Evolutionary conservation across 2,329 filamentous ascomycete species (phyloP).

Genomic region (Penicillium sp.): DNA sequence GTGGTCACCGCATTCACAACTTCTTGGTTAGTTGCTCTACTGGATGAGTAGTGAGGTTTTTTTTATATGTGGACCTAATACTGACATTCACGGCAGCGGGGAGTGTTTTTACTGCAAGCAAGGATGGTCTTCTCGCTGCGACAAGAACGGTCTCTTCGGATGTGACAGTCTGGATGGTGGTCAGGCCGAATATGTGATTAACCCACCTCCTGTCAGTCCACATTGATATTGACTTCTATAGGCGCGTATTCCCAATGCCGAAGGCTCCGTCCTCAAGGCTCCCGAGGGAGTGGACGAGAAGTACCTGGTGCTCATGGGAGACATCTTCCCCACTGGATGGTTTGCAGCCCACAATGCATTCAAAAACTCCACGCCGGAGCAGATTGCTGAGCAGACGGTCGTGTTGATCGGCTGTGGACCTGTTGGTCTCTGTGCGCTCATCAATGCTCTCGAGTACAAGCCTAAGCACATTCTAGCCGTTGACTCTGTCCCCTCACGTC

Average conservation of each 20-base stretch:
- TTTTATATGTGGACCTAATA: conserved; percentile 1
- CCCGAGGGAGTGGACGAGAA: conserved; percentile 71
- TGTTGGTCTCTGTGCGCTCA: conserved; percentile 80
- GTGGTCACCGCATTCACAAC: conserved; percentile 83
- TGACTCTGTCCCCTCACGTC: conserved; percentile 73
- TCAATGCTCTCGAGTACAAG: conserved; percentile 73
- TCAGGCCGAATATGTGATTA: conserved; percentile 72
- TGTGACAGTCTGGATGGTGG: conserved; percentile 69
- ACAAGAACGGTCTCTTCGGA: conserved; percentile 70
- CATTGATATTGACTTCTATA: conserved; percentile 33
- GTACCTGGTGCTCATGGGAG: conserved; percentile 82
- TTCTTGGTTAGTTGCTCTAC: conserved; percentile 63
- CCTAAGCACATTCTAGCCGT: conserved; percentile 78
- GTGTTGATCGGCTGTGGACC: conserved; percentile 84
- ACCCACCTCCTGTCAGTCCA: background rate
- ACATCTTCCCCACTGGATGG: conserved; percentile 85
- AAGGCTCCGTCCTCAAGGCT: conserved; percentile 76
- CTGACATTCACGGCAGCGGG: conserved; percentile 46
- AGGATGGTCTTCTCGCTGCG: conserved; percentile 76
- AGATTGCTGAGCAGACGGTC: conserved; percentile 67
- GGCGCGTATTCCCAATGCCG: conserved; percentile 76
- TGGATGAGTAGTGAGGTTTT: background rate
- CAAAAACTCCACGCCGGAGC: conserved; percentile 58
- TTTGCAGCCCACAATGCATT: conserved; percentile 82
- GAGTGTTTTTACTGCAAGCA: conserved; percentile 84